Percentiles rank a stretch among this genome's conserved stretches.
Conservation (phyloP, 768 basidiomycete genomes). For the Mycena alexandri region DNA sequence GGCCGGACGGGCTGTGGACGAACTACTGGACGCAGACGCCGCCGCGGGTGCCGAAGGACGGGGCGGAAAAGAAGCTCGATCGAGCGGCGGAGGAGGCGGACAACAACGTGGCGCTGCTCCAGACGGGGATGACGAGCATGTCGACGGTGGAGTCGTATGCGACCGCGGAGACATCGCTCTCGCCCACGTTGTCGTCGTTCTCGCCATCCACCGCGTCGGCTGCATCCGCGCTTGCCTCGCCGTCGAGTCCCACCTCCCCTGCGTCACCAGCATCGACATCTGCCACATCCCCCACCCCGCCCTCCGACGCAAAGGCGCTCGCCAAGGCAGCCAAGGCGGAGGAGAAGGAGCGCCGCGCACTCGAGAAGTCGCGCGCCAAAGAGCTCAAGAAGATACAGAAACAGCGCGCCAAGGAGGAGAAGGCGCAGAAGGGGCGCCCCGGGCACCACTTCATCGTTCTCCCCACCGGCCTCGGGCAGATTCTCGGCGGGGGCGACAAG, state of each 20-base stretch:
- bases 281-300: conserved; percentile 31
- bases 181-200: background rate
- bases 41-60: conserved; percentile 35
- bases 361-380: conserved; percentile 34
- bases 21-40: conserved; percentile 72
- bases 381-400: conserved; percentile 40
- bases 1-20: conserved; percentile 67
- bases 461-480: conserved; percentile 58
- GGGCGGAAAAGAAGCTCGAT: conserved; percentile 30
- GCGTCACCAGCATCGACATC: conserved; percentile 17
- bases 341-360: conserved; percentile 26
- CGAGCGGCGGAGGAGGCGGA: conserved; percentile 36
- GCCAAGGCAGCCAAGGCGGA: conserved; percentile 40
- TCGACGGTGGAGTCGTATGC: conserved; percentile 23
- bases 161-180: conserved; percentile 2
- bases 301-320: conserved; percentile 36
- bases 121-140: conserved; percentile 41
- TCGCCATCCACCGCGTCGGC: conserved; percentile 2
- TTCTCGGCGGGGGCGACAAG: conserved; percentile 57
- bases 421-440: conserved; percentile 37
- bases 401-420: conserved; percentile 38
- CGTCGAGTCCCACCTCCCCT: conserved; percentile 4
- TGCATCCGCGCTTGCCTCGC: background rate
- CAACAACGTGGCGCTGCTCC: conserved; percentile 45
- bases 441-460: conserved; percentile 66